Base-by-base conservation (phyloP, 2,329 filamentous ascomycete genomes). In the Aphanocladium album region DNA sequence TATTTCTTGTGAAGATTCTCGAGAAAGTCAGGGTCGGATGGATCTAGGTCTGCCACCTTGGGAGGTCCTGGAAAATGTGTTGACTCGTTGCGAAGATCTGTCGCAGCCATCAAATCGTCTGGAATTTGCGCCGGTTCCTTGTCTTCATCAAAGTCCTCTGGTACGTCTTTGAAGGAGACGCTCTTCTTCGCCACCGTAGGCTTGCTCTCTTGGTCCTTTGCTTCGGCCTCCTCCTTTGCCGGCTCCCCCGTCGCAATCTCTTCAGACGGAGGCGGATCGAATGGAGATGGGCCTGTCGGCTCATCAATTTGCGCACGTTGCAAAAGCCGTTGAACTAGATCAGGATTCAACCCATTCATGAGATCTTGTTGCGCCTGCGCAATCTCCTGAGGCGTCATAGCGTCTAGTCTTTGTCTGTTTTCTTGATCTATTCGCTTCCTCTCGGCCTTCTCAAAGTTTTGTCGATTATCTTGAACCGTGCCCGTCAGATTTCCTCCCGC, bases 1-100 rank as follows among this genome's bases (percentile, higher is more conserved):
- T 96, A 99, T 74, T 97, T 96, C 23, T 86, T 77, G 79, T 96
- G 93, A 6, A 99, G 85, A 60, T 90, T 88, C 51, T 84, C 76
- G 61, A 98, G 86, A 77, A 98, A 98, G 69, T 91, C 81, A 0
- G 90, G 88, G 62, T 93, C 90, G 41, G 85, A 80, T 0, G 93
- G 92, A 72, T 98, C 91, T 64, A 98, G 88, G 62, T 91, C 88
- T 12, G 89, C 89, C 6, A 82, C 73, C 46, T 69, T 71, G 11
- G 73, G 79, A 2, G 74, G 77, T n/a, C 73, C 74, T 11, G 87
- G 88, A 73, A 88, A 91, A 75, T 90, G 89, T 16, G 82, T 79
- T 33, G 77, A 74, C 64, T 71, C 71, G 21, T 74, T 69, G 45
- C 76, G 70, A 50, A 71, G 68, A 53, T 76, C 69, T 49, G 73